These are phyloP conservation scores for Phytophthora capsici DNA, from an alignment of 352 stramenopile species.

Conservation along the genomic window DNA sequence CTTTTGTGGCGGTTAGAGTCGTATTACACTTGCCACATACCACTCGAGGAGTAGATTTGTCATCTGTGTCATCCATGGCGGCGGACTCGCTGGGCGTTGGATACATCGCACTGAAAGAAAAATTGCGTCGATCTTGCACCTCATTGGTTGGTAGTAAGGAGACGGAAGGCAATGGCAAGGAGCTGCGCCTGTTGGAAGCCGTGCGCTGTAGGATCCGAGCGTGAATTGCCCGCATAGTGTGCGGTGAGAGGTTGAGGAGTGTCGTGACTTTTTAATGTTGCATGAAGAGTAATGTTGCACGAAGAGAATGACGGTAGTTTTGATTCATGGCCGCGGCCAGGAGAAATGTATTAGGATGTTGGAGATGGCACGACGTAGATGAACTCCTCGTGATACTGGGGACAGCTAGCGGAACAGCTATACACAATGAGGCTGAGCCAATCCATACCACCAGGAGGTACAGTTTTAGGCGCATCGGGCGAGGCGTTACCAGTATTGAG, in stretches of 20 bases:
- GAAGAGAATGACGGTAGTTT: slow-evolving; percentile 20
- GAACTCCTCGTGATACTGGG: slow-evolving; percentile 69
- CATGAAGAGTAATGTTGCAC: slow-evolving; percentile 25
- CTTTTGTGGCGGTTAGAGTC: slow-evolving; percentile 60
- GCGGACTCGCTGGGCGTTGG: slow-evolving; percentile 60
- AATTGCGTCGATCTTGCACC: slow-evolving; percentile 21
- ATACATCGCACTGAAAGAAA: slow-evolving; percentile 65
- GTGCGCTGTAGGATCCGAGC: slow-evolving; percentile 21
- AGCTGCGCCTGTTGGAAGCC: slow-evolving; percentile 6
- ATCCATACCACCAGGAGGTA: slow-evolving; percentile 65
- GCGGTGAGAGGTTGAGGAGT: slow-evolving; percentile 19
- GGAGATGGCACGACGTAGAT: slow-evolving; percentile 62
- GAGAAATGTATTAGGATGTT: slow-evolving; percentile 20
- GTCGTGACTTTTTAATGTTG: slow-evolving; percentile 8
- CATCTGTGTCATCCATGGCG: slow-evolving; percentile 44
- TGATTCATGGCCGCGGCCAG: slow-evolving; percentile 3
- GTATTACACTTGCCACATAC: slow-evolving; percentile 77
- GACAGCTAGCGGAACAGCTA: slow-evolving; percentile 75
- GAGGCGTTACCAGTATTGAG: background rate
- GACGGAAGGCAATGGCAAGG: slow-evolving; percentile 10
- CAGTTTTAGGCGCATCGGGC: slow-evolving; percentile 3
- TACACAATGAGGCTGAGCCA: slow-evolving; percentile 84
- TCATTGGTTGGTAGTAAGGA: slow-evolving; percentile 4
- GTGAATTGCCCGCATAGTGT: slow-evolving; percentile 24
- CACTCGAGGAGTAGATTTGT: slow-evolving; percentile 56